These are phyloP conservation scores for Alternaria alternata DNA, from an alignment of 2,329 filamentous ascomycete genomes.

Conservation along the genomic window DNA sequence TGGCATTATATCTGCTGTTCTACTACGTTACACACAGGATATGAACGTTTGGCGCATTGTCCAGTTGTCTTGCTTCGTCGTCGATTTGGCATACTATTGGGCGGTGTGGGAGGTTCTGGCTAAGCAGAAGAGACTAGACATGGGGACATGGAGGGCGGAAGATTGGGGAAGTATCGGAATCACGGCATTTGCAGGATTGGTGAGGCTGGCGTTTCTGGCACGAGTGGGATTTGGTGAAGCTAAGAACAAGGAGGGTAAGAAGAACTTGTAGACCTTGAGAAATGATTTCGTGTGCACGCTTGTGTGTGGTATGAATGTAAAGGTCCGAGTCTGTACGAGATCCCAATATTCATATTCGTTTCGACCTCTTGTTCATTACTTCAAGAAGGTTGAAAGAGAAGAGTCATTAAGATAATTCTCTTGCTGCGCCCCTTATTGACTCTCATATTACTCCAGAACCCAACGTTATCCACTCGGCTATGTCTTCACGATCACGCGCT, in stretches of 20 bases:
- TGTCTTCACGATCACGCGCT: background rate
- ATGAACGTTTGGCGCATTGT: constrained; percentile 35
- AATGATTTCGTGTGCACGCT: background rate
- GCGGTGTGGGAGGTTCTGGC: constrained; percentile 24
- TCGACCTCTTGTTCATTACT: background rate
- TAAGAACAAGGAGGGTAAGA: constrained; percentile 8
- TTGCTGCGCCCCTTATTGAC: background rate
- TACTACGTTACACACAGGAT: constrained; percentile 36
- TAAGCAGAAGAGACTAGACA: constrained; percentile 24
- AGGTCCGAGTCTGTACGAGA: background rate
- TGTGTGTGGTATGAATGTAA: background rate
- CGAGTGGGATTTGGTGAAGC: constrained; percentile 22
- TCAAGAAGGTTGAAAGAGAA: background rate
- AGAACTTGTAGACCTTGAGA: constrained; percentile 1
- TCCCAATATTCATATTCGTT: background rate
- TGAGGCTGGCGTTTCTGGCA: constrained; percentile 30
- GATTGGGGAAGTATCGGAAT: constrained; percentile 46
- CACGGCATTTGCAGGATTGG: constrained; percentile 34
- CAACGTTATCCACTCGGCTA: constrained; percentile 1
- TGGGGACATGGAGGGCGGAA: constrained; percentile 29
- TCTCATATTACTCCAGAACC: constrained; percentile 2
- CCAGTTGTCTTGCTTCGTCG: constrained; percentile 27
- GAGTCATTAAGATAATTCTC: background rate
- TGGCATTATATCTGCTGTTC: constrained; percentile 35
- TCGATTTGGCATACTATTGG: constrained; percentile 35